phyloP scores from a whole-genome alignment of 108 stramenopile species.

The Asterionellopsis glacialis region DNA sequence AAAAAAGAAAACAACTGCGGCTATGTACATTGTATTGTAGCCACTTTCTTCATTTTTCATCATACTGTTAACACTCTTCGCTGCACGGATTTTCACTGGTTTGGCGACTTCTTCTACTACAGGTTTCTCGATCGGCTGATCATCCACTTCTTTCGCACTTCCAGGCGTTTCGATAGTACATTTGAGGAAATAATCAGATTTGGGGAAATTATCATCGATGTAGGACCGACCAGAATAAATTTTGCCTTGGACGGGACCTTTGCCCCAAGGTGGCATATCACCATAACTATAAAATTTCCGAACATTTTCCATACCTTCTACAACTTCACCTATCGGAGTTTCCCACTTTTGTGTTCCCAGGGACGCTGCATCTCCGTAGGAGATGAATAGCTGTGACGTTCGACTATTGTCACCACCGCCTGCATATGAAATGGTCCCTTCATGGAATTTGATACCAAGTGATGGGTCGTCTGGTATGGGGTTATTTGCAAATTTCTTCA shows the following conservation, averaged over 20 bases:
- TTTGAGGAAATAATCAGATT: slow-evolving; percentile 38
- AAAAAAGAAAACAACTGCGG: no score
- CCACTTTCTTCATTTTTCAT: no score
- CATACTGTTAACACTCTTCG: no score
- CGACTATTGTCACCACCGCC: slow-evolving; percentile 69
- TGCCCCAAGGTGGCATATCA: slow-evolving; percentile 78
- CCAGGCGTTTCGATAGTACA: slow-evolving; percentile 9
- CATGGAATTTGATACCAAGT: slow-evolving; percentile 50
- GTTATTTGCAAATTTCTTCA: slow-evolving; percentile 30
- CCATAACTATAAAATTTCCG: slow-evolving; percentile 70
- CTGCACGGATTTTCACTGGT: no score
- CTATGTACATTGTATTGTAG: no score
- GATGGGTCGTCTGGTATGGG: slow-evolving; percentile 56
- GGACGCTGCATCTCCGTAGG: slow-evolving; percentile 39
- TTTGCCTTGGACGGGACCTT: slow-evolving; percentile 60
- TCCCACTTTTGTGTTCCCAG: slow-evolving; percentile 73
- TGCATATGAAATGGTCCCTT: slow-evolving; percentile 61
- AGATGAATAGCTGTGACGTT: slow-evolving; percentile 77
- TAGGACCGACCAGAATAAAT: slow-evolving; percentile 57
- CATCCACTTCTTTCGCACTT: no score
- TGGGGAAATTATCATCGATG: slow-evolving; percentile 62
- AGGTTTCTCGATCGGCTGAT: no score
- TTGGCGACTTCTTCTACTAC: no score
- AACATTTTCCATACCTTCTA: slow-evolving; percentile 54
- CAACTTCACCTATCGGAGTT: slow-evolving; percentile 76